Evolutionary conservation across 305 asterid species (phyloP).

Genomic region (Plantago rigida): DNA sequence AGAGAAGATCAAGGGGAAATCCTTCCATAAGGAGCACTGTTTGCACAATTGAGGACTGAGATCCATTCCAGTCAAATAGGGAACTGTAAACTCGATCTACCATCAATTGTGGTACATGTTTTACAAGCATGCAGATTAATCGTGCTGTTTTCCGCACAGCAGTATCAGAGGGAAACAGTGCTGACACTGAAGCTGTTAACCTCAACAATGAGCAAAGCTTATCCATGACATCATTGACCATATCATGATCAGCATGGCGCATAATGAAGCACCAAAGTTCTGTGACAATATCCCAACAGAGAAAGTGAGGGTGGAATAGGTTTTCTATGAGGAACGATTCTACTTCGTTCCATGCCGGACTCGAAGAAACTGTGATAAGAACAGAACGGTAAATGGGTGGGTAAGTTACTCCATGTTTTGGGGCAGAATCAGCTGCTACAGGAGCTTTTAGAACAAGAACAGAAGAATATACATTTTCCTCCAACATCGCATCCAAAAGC

Average conservation of each 20-base stretch:
- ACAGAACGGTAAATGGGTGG: slow-evolving; percentile 51
- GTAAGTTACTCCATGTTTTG: slow-evolving; percentile 41
- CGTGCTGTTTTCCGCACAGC: slow-evolving; percentile 59
- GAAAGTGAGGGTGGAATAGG: slow-evolving; percentile 78
- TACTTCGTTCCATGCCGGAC: slow-evolving; percentile 59
- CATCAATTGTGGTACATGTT: slow-evolving; percentile 50
- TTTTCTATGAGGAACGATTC: slow-evolving; percentile 62
- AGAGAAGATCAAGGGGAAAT: slow-evolving; percentile 59
- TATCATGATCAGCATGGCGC: slow-evolving; percentile 58
- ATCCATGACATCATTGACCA: slow-evolving; percentile 41
- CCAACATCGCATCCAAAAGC: slow-evolving; percentile 58
- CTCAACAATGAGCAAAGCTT: slow-evolving; percentile 54
- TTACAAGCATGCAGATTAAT: slow-evolving; percentile 48
- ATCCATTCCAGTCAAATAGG: slow-evolving; percentile 39
- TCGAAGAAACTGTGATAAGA: slow-evolving; percentile 54
- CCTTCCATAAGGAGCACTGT: slow-evolving; percentile 78
- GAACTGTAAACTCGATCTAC: slow-evolving; percentile 55
- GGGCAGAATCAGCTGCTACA: slow-evolving; percentile 29
- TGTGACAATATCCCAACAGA: slow-evolving; percentile 64
- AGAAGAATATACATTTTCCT: slow-evolving; percentile 58
- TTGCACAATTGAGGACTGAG: slow-evolving; percentile 38
- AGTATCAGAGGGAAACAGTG: slow-evolving; percentile 41
- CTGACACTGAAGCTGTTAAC: slow-evolving; percentile 43
- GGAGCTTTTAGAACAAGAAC: slow-evolving; percentile 51
- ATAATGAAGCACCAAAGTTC: slow-evolving; percentile 82